These are phyloP conservation scores for Backusella luteola DNA, from an alignment of 192 early-diverging fungal species.

Conservation along the genomic window DNA sequence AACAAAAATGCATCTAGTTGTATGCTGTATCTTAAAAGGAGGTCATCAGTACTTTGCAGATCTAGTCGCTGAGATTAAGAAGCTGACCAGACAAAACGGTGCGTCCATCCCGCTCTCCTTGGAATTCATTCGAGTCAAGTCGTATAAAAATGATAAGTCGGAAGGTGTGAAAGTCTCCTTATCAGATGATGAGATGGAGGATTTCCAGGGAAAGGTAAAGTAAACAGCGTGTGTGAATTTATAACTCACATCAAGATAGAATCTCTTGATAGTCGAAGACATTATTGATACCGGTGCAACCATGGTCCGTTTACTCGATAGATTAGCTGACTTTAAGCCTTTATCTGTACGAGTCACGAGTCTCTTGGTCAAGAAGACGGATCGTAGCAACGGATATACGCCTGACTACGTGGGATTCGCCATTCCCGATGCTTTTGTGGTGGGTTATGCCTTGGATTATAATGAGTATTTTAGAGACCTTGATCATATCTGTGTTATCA, in stretches of 20 bases:
- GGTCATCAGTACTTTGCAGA: constrained; percentile 80
- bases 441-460: constrained; percentile 89
- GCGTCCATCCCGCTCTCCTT: constrained; percentile 71
- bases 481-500: constrained; percentile 92
- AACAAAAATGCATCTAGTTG: constrained; percentile 38
- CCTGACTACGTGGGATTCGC: constrained; percentile 91
- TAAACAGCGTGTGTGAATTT: background rate
- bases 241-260: constrained; percentile 36
- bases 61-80: constrained; percentile 67
- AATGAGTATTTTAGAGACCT: constrained; percentile 91
- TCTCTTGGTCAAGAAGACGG: constrained; percentile 85
- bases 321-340: constrained; percentile 68
- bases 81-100: constrained; percentile 62
- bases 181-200: constrained; percentile 78
- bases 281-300: constrained; percentile 91
- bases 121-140: constrained; percentile 91
- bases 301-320: constrained; percentile 77
- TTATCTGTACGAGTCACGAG: constrained; percentile 80
- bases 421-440: constrained; percentile 88
- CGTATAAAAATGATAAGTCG: constrained; percentile 78
- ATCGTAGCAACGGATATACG: constrained; percentile 75
- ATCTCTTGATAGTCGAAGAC: constrained; percentile 90
- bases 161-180: constrained; percentile 83
- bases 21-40: constrained; percentile 91
- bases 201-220: constrained; percentile 68